Evolutionary conservation across 148 eudicot species (phyloP).

Genomic region (Rhododendron molle): DNA sequence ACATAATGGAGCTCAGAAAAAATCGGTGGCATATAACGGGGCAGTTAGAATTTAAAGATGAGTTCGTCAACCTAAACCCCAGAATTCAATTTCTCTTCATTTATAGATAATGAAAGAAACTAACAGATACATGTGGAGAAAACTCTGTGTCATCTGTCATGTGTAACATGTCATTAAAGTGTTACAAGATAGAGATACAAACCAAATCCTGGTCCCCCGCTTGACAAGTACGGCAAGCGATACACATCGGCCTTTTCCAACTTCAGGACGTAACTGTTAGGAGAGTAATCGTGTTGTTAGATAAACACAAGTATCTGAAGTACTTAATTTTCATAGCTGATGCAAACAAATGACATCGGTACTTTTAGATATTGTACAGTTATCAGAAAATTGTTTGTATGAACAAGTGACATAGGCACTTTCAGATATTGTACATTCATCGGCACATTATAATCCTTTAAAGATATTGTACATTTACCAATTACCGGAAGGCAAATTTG

Average conservation of each 20-base stretch:
- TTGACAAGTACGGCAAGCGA: constrained; percentile 79
- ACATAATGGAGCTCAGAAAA: not conserved
- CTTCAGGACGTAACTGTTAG: constrained; percentile 83
- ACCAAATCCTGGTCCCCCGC: constrained; percentile 99
- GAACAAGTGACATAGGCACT: not conserved
- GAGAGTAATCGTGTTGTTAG: constrained; percentile 16
- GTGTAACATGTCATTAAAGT: not conserved
- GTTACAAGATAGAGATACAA: constrained; percentile 28
- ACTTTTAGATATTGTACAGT: not conserved
- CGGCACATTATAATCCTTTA: not conserved
- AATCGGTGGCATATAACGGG: not conserved
- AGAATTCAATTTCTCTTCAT: not conserved
- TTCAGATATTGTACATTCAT: not conserved
- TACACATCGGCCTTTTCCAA: constrained; percentile 97
- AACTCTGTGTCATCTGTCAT: not conserved
- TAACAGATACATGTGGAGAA: not conserved
- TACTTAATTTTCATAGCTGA: not conserved
- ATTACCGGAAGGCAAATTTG: not conserved
- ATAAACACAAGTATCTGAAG: not conserved
- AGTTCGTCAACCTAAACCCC: not conserved
- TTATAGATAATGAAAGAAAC: not conserved
- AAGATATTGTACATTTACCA: not conserved
- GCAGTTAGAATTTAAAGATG: not conserved
- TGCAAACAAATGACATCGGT: not conserved
- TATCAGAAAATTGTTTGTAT: not conserved